These are phyloP conservation scores for Suillus subluteus DNA, from an alignment of 768 basidiomycete genomes.

Conservation along the genomic window DNA sequence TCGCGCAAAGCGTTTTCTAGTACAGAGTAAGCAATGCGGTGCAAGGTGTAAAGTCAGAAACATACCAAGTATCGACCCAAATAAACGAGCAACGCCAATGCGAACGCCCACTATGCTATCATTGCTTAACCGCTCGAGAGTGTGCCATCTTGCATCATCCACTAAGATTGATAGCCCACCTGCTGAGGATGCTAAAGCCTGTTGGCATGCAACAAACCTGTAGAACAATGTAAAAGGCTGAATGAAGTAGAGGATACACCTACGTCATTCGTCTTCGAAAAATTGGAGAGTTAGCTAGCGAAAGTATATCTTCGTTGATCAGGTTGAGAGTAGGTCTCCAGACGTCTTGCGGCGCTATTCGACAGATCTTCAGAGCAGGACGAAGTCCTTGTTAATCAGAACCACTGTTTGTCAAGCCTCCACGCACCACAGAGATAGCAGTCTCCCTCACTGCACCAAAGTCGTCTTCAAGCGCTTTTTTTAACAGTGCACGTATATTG, in stretches of 20 bases:
- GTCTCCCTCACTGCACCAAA: conserved; percentile 87
- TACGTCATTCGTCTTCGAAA: conserved; percentile 76
- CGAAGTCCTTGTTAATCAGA: conserved; percentile 7
- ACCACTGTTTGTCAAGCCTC: conserved; percentile 15
- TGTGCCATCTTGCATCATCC: conserved; percentile 50
- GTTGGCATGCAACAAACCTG: conserved; percentile 78
- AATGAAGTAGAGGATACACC: conserved; percentile 31
- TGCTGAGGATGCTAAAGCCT: conserved; percentile 50
- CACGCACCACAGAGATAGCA: conserved; percentile 66
- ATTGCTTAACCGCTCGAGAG: conserved; percentile 56
- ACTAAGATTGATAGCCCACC: conserved; percentile 40
- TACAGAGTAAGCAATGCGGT: background rate
- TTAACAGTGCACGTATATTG: conserved; percentile 57
- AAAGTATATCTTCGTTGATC: conserved; percentile 45
- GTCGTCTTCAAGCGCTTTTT: conserved; percentile 68
- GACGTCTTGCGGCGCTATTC: conserved; percentile 16
- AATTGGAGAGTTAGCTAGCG: conserved; percentile 48
- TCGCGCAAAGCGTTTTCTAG: background rate
- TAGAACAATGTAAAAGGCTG: conserved; percentile 22
- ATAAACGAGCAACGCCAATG: conserved; percentile 80
- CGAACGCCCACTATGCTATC: conserved; percentile 85
- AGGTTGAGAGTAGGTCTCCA: conserved; percentile 39
- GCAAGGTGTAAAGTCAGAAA: conserved; percentile 18
- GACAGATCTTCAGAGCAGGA: conserved; percentile 6
- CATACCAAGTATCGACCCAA: conserved; percentile 60